phyloP scores from a whole-genome alignment of 805 yeast species.

The Candida orba region DNA sequence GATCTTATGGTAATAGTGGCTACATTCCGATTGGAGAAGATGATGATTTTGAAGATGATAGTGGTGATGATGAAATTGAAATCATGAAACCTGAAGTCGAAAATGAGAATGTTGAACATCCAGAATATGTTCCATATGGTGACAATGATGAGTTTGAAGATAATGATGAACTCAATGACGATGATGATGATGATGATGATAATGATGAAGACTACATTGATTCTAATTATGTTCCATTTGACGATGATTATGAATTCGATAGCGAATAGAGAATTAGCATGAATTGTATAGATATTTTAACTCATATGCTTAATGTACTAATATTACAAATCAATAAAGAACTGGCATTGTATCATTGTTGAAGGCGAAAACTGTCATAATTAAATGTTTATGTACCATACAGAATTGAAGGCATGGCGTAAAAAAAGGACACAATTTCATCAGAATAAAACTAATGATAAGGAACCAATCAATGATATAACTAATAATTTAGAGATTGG shows the following conservation, averaged over 20 bases:
- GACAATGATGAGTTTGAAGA: slow-evolving; percentile 1
- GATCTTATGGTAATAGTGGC: too few relatives aligned
- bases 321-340: too few relatives aligned
- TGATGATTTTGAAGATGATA: background rate
- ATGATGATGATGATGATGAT: background rate
- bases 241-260: background rate
- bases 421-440: background rate
- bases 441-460: slow-evolving; percentile 2
- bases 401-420: too few relatives aligned
- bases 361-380: too few relatives aligned
- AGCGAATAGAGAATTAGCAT: too few relatives aligned
- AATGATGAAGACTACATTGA: background rate
- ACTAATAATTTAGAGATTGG: slow-evolving; percentile 5
- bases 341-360: too few relatives aligned
- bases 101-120: too few relatives aligned
- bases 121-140: background rate
- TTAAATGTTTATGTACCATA: too few relatives aligned
- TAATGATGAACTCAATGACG: background rate
- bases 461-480: background rate
- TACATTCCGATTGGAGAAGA: background rate
- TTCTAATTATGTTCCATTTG: too few relatives aligned
- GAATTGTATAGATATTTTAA: too few relatives aligned
- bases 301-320: too few relatives aligned
- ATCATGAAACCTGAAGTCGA: background rate
- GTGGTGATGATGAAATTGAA: background rate